These are phyloP conservation scores for Somion occarium DNA, from an alignment of 1,284 basidiomycete species.

Conservation along the genomic window DNA sequence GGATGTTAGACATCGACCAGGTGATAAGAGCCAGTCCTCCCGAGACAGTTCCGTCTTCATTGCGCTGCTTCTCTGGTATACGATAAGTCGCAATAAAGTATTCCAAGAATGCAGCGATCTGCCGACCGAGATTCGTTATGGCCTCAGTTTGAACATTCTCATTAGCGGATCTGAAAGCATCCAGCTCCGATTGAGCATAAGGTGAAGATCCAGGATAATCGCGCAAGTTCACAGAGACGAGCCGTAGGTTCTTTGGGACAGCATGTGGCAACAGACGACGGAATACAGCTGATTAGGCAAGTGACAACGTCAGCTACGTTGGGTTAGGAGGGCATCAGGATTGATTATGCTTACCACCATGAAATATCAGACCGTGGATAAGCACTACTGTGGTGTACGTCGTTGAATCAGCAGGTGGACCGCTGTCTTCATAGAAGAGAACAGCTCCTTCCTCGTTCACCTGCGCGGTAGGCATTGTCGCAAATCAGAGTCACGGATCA, in stretches of 20 bases:
- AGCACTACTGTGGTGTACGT: conserved; percentile 4
- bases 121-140: not conserved
- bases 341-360: not conserved
- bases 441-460: conserved; percentile 4
- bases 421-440: conserved; percentile 1
- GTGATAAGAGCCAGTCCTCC: conserved; percentile 13
- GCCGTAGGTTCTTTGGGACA: conserved; percentile 9
- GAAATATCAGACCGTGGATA: conserved; percentile 2
- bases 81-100: not conserved
- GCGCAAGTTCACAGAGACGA: conserved; percentile 16
- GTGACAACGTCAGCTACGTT: too few relatives aligned
- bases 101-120: conserved; percentile 8
- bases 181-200: conserved; percentile 12
- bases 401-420: not conserved
- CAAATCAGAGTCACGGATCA: not conserved
- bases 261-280: conserved; percentile 12
- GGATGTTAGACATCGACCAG: conserved; percentile 13
- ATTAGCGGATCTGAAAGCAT: conserved; percentile 3
- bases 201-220: conserved; percentile 16
- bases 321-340: not conserved
- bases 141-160: conserved; percentile 2
- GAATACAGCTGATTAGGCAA: conserved; percentile 10
- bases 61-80: conserved; percentile 1
- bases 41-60: not conserved
- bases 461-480: conserved; percentile 1